A percentile compares a stretch with the other conserved stretches of the same genome.
These are phyloP conservation scores for Fusarium pseudoanthophilum DNA, from an alignment of 2,329 filamentous ascomycete species.

Conservation along the genomic window DNA sequence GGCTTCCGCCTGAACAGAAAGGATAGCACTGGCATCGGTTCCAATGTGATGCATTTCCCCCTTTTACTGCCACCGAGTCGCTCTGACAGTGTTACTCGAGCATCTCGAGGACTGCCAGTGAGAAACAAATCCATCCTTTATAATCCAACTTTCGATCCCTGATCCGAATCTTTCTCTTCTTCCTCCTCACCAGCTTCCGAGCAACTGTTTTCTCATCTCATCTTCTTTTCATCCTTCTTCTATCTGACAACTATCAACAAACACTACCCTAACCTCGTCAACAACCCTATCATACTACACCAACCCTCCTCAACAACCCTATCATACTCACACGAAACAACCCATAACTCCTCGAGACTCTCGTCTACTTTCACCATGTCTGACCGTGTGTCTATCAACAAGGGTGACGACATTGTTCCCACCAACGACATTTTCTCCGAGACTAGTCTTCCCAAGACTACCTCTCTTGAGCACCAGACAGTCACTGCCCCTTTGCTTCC, in stretches of 20 bases:
- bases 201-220: not conserved
- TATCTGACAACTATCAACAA: not conserved
- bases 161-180: not conserved
- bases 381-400: not conserved
- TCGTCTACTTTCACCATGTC: not conserved
- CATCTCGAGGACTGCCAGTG: not conserved
- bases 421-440: no score
- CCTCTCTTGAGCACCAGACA: not conserved
- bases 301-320: no score
- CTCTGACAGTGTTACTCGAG: not conserved
- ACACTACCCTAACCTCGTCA: not conserved
- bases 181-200: not conserved
- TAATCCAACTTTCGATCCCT: not conserved
- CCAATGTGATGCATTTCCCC: not conserved
- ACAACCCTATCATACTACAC: not conserved
- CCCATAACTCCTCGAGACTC: not conserved
- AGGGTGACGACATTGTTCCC: not conserved
- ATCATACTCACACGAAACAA: not conserved
- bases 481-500: not conserved
- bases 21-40: accelerated
- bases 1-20: not conserved
- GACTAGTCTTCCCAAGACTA: not conserved
- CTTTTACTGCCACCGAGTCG: not conserved
- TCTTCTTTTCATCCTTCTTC: not conserved
- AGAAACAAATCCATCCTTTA: not conserved